Percentiles rank a stretch among this genome's conserved stretches.
phyloP scores from a whole-genome alignment of 2,329 filamentous ascomycete genomes.

The Trichoderma simmonsii region DNA sequence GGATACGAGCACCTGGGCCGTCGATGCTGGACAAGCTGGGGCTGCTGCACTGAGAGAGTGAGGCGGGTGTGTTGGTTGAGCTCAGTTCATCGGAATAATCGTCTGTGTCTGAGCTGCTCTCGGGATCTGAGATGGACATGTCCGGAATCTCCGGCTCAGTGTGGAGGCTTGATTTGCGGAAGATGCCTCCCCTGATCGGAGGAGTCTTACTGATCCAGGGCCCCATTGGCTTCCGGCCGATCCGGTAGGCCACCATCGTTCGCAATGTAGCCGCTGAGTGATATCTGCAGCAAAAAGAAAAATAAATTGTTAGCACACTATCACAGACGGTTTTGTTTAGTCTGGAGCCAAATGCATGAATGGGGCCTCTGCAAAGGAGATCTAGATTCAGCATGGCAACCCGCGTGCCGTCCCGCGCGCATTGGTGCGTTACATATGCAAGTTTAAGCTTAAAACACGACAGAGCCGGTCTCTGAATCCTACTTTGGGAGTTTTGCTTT shows the following conservation, averaged over 20 bases:
- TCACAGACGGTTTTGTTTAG: neutral
- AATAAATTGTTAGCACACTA: constrained; percentile 19
- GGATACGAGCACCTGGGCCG: neutral
- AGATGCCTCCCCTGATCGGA: constrained; percentile 52
- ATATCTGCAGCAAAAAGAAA: constrained; percentile 43
- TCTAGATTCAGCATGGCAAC: neutral
- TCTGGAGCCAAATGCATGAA: neutral
- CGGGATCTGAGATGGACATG: constrained; percentile 8
- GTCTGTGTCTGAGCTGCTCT: constrained; percentile 13
- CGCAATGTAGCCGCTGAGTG: constrained; percentile 52
- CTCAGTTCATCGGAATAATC: constrained; percentile 11
- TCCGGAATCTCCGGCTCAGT: constrained; percentile 20
- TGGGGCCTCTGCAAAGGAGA: neutral
- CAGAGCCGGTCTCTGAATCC: neutral
- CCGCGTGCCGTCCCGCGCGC: constrained; percentile 2
- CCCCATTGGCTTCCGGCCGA: constrained; percentile 52
- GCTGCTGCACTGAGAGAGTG: constrained; percentile 12
- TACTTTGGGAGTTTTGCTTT: neutral
- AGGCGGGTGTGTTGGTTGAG: neutral
- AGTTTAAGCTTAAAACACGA: constrained; percentile 20
- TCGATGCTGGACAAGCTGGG: constrained; percentile 1
- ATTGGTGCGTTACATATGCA: neutral
- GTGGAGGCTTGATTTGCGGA: constrained; percentile 17
- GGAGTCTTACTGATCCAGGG: constrained; percentile 58
- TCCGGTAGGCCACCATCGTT: constrained; percentile 58